phyloP scores from a whole-genome alignment of 1,284 basidiomycete genomes.

The Cryptococcus sp. region DNA sequence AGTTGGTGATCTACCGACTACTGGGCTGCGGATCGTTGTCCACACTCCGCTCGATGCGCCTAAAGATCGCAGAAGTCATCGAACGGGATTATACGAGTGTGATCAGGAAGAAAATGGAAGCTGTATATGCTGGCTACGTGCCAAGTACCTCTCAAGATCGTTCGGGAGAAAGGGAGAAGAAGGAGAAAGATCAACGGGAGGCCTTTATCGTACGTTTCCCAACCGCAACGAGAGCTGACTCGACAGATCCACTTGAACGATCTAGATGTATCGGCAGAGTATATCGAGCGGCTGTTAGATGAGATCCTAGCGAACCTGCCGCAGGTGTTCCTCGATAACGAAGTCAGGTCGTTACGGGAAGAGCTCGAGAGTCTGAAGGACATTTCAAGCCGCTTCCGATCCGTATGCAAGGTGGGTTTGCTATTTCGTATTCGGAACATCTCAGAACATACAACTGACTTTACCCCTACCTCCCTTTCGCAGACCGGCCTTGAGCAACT shows the following conservation, averaged over 20 bases:
- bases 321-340: constrained; percentile 69
- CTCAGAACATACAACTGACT: not conserved
- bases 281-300: constrained; percentile 76
- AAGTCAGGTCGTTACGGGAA: constrained; percentile 54
- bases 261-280: constrained; percentile 79
- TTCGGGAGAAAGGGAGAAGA: constrained; percentile 62
- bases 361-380: constrained; percentile 42
- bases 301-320: constrained; percentile 66
- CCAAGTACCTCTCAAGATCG: constrained; percentile 52
- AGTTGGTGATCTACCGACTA: constrained; percentile 73
- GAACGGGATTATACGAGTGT: constrained; percentile 77
- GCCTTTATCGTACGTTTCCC: constrained; percentile 73
- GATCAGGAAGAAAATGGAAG: constrained; percentile 79
- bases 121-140: constrained; percentile 65
- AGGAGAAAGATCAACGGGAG: constrained; percentile 73
- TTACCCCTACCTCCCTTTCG: not conserved
- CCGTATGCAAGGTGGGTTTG: constrained; percentile 64
- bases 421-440: constrained; percentile 2
- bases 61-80: constrained; percentile 69
- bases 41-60: constrained; percentile 64
- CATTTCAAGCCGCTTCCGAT: constrained; percentile 66
- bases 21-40: constrained; percentile 69
- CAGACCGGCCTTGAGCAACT: constrained; percentile 87
- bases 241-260: constrained; percentile 81
- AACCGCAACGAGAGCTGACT: not conserved